phyloP scores from a whole-genome alignment of 1,139 yeast genomes.

The Debaryomyces sp. region DNA sequence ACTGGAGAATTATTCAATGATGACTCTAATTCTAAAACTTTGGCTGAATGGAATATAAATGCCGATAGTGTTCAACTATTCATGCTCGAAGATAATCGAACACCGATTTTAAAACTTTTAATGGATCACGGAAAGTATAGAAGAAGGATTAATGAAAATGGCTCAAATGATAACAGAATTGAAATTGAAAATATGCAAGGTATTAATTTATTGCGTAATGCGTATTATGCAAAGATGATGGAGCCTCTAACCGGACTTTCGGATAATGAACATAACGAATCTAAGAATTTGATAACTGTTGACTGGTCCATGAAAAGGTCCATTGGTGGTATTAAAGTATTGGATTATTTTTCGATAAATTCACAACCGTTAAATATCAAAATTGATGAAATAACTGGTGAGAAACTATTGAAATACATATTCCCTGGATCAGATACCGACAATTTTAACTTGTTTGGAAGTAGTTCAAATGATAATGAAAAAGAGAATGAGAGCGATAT shows the following conservation, averaged over 20 bases:
- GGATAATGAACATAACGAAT: conserved; percentile 18
- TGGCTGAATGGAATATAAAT: conserved; percentile 61
- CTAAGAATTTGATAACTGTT: conserved; percentile 41
- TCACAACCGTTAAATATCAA: conserved; percentile 59
- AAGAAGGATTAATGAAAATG: conserved; percentile 52
- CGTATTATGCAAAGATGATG: conserved; percentile 39
- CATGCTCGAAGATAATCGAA: conserved; percentile 46
- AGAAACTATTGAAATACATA: conserved; percentile 55
- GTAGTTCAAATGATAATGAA: conserved; percentile 15
- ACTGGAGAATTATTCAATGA: conserved; percentile 34
- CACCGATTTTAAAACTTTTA: conserved; percentile 45
- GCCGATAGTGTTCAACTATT: conserved; percentile 53
- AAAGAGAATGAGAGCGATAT: conserved; percentile 12
- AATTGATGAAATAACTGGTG: conserved; percentile 64
- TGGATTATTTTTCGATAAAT: conserved; percentile 54
- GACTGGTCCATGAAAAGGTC: conserved; percentile 68
- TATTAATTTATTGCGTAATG: conserved; percentile 35
- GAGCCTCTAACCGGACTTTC: conserved; percentile 29
- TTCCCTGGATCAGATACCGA: conserved; percentile 44
- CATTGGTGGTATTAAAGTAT: conserved; percentile 68
- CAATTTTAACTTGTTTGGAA: conserved; percentile 26
- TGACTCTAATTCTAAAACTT: conserved; percentile 19
- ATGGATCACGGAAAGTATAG: conserved; percentile 43
- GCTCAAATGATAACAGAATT: conserved; percentile 42
- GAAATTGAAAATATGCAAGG: conserved; percentile 51